Conservation (phyloP, 164 flowering plant species). For the Dillenia turbinata region DNA sequence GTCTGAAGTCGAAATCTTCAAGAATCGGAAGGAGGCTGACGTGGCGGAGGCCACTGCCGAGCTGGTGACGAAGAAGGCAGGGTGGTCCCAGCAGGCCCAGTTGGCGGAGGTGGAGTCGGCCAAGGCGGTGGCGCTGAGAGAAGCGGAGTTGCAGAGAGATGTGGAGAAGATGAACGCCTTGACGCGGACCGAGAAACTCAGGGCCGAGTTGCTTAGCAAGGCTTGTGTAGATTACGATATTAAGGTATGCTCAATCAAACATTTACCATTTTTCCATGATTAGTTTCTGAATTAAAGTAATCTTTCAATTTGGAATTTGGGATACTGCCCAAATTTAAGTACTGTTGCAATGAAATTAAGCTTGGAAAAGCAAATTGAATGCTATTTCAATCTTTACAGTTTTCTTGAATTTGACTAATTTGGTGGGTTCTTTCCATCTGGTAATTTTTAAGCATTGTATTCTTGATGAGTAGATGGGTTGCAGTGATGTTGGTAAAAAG, state of each 20-base stretch:
- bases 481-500: no score
- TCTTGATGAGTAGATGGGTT: no score
- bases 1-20: constrained; percentile 22
- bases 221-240: constrained; percentile 25
- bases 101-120: constrained; percentile 26
- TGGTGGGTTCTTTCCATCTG: no score
- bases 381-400: no score
- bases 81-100: constrained; percentile 15
- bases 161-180: constrained; percentile 26
- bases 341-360: no score
- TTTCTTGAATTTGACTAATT: no score
- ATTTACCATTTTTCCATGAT: background rate
- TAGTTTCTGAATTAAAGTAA: no score
- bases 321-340: no score
- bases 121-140: constrained; percentile 23
- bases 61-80: constrained; percentile 23
- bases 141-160: constrained; percentile 24
- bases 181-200: constrained; percentile 19
- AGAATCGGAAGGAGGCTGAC: constrained; percentile 28
- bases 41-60: constrained; percentile 25
- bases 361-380: no score
- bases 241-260: constrained; percentile 9
- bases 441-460: no score
- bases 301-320: no score
- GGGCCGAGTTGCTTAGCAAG: constrained; percentile 24